phyloP scores from a whole-genome alignment of 352 stramenopile genomes.

The Globisporangium emineosum region DNA sequence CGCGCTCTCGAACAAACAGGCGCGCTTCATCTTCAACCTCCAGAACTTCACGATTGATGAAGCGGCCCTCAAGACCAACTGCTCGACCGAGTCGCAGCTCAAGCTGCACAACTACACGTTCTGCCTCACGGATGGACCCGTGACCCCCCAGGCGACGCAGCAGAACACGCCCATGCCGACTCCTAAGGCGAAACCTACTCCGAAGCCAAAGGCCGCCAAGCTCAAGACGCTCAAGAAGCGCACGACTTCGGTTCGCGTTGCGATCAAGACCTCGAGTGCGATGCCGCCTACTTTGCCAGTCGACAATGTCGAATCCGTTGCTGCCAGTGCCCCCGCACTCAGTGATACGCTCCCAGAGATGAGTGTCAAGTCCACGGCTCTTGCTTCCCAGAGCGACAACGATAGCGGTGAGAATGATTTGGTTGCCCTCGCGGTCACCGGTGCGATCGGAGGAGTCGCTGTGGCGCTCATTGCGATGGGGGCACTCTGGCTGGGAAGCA shows the following conservation, averaged over 20 bases:
- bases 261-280: not conserved
- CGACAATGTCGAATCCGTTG: not conserved
- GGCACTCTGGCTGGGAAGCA: not conserved
- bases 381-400: not conserved
- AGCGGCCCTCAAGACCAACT: not conserved
- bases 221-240: not conserved
- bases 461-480: not conserved
- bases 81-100: slow-evolving; percentile 1
- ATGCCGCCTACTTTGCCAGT: not conserved
- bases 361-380: not conserved
- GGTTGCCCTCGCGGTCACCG: not conserved
- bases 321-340: not conserved
- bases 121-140: not conserved
- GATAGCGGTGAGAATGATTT: not conserved
- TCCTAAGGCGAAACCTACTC: not conserved
- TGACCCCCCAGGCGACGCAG: not conserved
- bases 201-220: not conserved
- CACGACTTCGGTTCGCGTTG: not conserved
- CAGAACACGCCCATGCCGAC: not conserved
- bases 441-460: not conserved
- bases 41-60: slow-evolving; percentile 7
- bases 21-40: slow-evolving; percentile 8
- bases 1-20: slow-evolving; percentile 4
- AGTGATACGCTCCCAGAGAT: not conserved
- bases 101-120: slow-evolving; percentile 10